These are phyloP conservation scores for Lichtheimia ornata DNA, from an alignment of 371 early-diverging fungal species.

Conservation along the genomic window DNA sequence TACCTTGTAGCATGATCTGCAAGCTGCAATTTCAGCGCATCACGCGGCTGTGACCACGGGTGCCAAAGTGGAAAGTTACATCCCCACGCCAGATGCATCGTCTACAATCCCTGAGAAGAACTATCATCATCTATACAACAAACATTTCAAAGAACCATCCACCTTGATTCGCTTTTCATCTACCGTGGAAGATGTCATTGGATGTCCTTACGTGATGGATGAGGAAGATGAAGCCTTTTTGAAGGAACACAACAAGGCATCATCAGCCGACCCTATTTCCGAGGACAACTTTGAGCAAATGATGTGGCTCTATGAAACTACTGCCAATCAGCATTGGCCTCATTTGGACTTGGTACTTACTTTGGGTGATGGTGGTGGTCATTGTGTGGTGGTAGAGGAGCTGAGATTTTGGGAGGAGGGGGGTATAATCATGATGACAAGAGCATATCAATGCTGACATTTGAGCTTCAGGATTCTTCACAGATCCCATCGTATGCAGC, in stretches of 20 bases:
- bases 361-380: not conserved
- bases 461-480: slow-evolving; percentile 37
- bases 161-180: slow-evolving; percentile 83
- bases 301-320: slow-evolving; percentile 77
- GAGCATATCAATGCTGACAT: too few relatives aligned
- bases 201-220: slow-evolving; percentile 89
- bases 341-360: slow-evolving; percentile 53
- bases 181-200: slow-evolving; percentile 83
- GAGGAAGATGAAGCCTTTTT: slow-evolving; percentile 84
- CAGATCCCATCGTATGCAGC: slow-evolving; percentile 48
- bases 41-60: slow-evolving; percentile 71
- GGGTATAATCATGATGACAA: too few relatives aligned
- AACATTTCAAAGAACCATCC: slow-evolving; percentile 70
- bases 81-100: slow-evolving; percentile 96
- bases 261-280: slow-evolving; percentile 33
- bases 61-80: slow-evolving; percentile 63
- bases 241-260: slow-evolving; percentile 43
- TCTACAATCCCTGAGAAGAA: slow-evolving; percentile 54
- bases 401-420: not conserved
- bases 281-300: slow-evolving; percentile 82
- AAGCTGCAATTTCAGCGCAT: slow-evolving; percentile 85
- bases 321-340: slow-evolving; percentile 55
- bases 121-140: slow-evolving; percentile 69
- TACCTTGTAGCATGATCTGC: slow-evolving; percentile 73
- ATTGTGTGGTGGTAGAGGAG: slow-evolving; percentile 1